Conservation (phyloP, 1,139 yeast genomes). For the Diutina sp. region DNA sequence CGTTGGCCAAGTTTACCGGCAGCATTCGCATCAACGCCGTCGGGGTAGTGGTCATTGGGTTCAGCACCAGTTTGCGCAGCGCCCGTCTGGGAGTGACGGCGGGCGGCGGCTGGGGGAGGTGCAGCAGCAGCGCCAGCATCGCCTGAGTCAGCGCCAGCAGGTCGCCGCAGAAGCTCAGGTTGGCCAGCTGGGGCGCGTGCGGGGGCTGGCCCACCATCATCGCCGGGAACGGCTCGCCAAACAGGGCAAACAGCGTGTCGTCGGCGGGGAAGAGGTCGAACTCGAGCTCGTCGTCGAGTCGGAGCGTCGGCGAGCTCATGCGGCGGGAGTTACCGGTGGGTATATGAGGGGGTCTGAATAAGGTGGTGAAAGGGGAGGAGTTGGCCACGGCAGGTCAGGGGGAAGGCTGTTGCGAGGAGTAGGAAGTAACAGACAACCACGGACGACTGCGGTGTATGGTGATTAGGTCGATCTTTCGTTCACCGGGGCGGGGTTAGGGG, state of each 20-base stretch:
- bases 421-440: too few species aligned
- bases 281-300: constrained; percentile 2
- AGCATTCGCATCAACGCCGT: constrained; percentile 18
- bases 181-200: not conserved
- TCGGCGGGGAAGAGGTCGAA: not conserved
- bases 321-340: not conserved
- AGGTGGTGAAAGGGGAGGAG: too few species aligned
- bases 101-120: not conserved
- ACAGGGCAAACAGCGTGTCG: constrained; percentile 1
- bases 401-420: too few species aligned
- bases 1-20: constrained; percentile 13
- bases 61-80: constrained; percentile 20
- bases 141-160: not conserved
- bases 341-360: too few species aligned
- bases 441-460: too few species aligned
- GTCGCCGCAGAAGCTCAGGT: not conserved
- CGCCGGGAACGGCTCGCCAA: not conserved
- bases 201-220: not conserved
- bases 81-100: constrained; percentile 18
- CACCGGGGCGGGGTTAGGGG: too few species aligned
- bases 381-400: not conserved
- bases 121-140: not conserved
- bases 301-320: not conserved
- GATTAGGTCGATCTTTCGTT: too few species aligned
- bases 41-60: constrained; percentile 15